Evolutionary conservation across 345 rosid species (phyloP), one percentile per base, ranked within the genome.

Genomic region (Melastoma malabathricum): DNA sequence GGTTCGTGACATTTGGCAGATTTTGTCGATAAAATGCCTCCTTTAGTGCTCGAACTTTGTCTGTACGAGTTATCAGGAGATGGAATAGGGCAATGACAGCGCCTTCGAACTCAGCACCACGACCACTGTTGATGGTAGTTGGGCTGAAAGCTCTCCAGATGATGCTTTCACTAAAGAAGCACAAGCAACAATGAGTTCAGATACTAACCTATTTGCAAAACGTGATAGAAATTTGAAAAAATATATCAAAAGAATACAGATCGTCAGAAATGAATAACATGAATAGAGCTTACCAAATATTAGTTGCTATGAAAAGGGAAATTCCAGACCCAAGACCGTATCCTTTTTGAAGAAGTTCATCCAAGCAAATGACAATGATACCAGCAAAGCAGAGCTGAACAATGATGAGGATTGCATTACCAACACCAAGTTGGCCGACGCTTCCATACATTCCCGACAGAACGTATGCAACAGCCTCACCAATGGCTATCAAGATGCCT

Each of bases 121-220:
- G 76, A 2, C 95, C 95, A 15, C 86, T 86, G 72, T 86, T 83
- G 45, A 86, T 80, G 51, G 95, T 86, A 0, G 95, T 86, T 41
- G 95, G 95, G 65, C 95, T 86, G 55, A 86, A 86, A 31, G 92
- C 95, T 50, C 68, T 86, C 95, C 95, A 86, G 57, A 86, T 86
- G 34, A 86, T 86, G 69, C 62, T 86, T 65, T 86, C 95, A 57
- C 95, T 86, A 75, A 50, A 58, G 49, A 61, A 29, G 44, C 45
- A 15, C 23, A 31, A 46, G 31, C 16, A 55, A 20, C 19, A 18
- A 3, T 18, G 41, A 2, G 0, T 44, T 34, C 10, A 7, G 41
- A 12, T 34, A 29, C 38, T 29, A 7, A 34, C 9, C 41, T 8
- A 34, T 34, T 34, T 12, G 2, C 12, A 10, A 9, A 34, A 34